Base-by-base conservation (phyloP, 768 basidiomycete genomes). In the Collybia sp. region DNA sequence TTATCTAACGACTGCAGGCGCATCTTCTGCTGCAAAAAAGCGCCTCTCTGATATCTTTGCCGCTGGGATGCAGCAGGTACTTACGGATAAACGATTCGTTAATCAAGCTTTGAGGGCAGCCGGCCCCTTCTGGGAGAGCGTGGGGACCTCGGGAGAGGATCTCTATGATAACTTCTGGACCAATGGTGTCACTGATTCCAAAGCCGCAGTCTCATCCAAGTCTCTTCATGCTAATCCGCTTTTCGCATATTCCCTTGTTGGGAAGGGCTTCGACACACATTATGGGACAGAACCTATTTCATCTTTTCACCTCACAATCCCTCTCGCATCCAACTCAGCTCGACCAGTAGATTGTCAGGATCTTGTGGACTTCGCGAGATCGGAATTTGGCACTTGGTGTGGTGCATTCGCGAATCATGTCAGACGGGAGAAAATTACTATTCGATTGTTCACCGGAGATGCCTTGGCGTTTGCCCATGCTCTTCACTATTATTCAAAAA, bases 401-500 rank as follows among this genome's bases (percentile, higher is more conserved):
- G 34, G 45, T 3, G 47, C 62, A 1, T 69, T 71, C 52, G 25
- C 25, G 8, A 8, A 25, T 25, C 25, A 25, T 8, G 25, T 25
- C 25, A 25, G 8, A 25, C 25, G 25, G 4, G 10, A 53, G 12
- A 49, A 53, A 4, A 33, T 64, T 30, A 47, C 58, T 9, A 61
- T 79, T 17, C 66, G 76, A 18, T 60, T 76, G 42, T 67, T 70
- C 43, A 45, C 63, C 6, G 70, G 71, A 3, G 73, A 75, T 38
- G 68, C 66, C 1, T 51, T 70, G 6, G 59, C 67, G 2, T 60
- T 71, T 37, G 72, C 67, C 49, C 59, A 57, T 1, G 66, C 73
- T 0, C 50, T 78, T 31, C 54, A 58, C 16, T 43, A 46, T 18
- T 62, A 49, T 39, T 45, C 47, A 15, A 39, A 32, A 34, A 54